Evolutionary conservation across 1,139 yeast species (phyloP), one percentile per base, ranked within the genome.

Genomic region (Casaregolazyma suthepensis): DNA sequence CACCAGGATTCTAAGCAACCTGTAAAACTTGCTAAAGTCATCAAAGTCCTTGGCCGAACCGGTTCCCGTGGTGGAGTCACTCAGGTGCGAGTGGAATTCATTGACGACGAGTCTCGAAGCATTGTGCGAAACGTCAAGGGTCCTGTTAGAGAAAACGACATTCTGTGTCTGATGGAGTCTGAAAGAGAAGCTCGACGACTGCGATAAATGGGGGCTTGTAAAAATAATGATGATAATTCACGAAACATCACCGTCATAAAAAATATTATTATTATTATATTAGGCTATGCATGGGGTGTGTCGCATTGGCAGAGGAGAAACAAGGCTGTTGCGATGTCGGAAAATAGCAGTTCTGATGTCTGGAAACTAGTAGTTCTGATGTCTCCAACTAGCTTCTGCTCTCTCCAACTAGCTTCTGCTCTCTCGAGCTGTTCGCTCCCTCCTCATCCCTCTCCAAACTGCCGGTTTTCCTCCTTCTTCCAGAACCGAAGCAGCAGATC

Each of bases 41-140:
- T 88, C 81, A 93, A 93, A 84, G 98, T 93, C 78, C 85, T 93
- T 79, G 98, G 98, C 77, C 90, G 98, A 82, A 91, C 98, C 85
- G 98, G 97, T 76, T 91, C 97, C 76, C 91, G 98, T 83, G 99
- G 99, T 86, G 98, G 97, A 86, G 99, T 93, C 80, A 93, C 98
- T 79, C 99, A 93, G 81, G 98, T 93, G 77, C 91, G 99, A 81
- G 98, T 93, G 73, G 98, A 93, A 80, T 93, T 93, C 87, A 84
- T 93, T 77, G 98, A 91, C 78, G 98, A 93, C 77, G 81, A 95
- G 72, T 81, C 96, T 77, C 90, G 98, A 85, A 87, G 96, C 74
- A 91, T 93, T 74, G 97, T 93, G 82, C 90, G 99, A 87, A 93
- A 93, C 85, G 99, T 93, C 78, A 93, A 75, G 82, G 99, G 99